Percentiles rank a stretch among this genome's conserved stretches.
Evolutionary conservation across 1,284 basidiomycete species (phyloP).

Genomic region (Acaromyces ingoldii): DNA sequence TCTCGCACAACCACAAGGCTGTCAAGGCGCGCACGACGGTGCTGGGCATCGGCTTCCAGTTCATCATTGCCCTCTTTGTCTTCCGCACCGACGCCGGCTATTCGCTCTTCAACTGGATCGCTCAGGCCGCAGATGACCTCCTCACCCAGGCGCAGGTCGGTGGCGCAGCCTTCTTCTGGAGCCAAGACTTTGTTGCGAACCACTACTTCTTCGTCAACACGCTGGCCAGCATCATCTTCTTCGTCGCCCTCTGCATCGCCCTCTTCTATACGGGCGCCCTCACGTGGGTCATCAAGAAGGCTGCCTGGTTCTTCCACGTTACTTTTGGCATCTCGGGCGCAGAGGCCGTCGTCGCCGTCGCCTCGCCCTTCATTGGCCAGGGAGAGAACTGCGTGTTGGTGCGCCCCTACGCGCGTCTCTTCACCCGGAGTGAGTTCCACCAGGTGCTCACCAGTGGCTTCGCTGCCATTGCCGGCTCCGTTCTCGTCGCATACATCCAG

Average conservation of each 20-base stretch:
- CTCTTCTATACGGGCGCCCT: conserved; percentile 57
- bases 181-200: not conserved
- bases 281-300: conserved; percentile 41
- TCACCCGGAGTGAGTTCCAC: conserved; percentile 85
- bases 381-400: conserved; percentile 46
- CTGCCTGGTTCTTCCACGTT: conserved; percentile 90
- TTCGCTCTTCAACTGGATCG: conserved; percentile 37
- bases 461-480: conserved; percentile 81
- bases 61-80: conserved; percentile 45
- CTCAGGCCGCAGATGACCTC: conserved; percentile 38
- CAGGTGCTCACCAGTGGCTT: conserved; percentile 79
- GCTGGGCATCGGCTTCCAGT: conserved; percentile 39
- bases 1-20: conserved; percentile 25
- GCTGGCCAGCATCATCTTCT: conserved; percentile 62
- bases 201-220: conserved; percentile 45
- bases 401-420: conserved; percentile 74
- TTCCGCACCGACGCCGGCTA: conserved; percentile 44
- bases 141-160: conserved; percentile 35
- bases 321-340: conserved; percentile 67
- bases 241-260: conserved; percentile 59
- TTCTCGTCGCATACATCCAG: conserved; percentile 73
- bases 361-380: conserved; percentile 81
- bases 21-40: conserved; percentile 38
- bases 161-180: conserved; percentile 45
- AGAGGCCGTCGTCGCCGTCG: conserved; percentile 83